phyloP scores from a whole-genome alignment of 2,329 filamentous ascomycete species.

The Penicillium sp. region DNA sequence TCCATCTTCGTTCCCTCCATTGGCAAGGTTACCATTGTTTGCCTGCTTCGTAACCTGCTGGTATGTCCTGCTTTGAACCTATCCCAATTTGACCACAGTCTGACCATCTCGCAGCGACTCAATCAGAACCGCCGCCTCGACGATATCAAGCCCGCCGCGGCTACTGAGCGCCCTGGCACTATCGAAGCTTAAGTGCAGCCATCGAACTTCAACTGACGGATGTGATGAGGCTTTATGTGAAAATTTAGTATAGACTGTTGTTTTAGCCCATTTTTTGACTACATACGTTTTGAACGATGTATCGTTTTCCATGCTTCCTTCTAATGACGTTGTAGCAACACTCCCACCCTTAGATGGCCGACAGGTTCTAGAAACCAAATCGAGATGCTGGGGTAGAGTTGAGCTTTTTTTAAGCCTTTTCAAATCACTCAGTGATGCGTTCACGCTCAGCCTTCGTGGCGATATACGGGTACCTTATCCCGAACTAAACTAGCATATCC shows the following conservation, averaged over 20 bases:
- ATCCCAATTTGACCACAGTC: neutral
- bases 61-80: conserved; percentile 52
- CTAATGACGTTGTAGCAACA: neutral
- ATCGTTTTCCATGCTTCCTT: neutral
- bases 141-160: conserved; percentile 41
- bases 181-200: conserved; percentile 30
- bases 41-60: conserved; percentile 83
- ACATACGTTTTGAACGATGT: conserved; percentile 8
- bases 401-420: neutral
- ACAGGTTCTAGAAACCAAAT: neutral
- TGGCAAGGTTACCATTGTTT: conserved; percentile 94
- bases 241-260: conserved; percentile 22
- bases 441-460: neutral
- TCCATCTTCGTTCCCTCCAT: conserved; percentile 96
- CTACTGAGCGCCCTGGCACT: conserved; percentile 42
- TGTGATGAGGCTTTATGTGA: conserved; percentile 12
- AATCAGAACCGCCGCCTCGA: conserved; percentile 44
- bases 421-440: neutral
- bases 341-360: neutral
- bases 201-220: conserved; percentile 6
- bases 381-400: neutral
- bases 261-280: conserved; percentile 19
- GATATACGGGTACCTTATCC: neutral
- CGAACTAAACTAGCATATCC: too few species aligned
- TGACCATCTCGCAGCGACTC: conserved; percentile 34